These are phyloP conservation scores for Neostapfia colusana DNA, from an alignment of 176 grass and related monocot species.

Conservation along the genomic window DNA sequence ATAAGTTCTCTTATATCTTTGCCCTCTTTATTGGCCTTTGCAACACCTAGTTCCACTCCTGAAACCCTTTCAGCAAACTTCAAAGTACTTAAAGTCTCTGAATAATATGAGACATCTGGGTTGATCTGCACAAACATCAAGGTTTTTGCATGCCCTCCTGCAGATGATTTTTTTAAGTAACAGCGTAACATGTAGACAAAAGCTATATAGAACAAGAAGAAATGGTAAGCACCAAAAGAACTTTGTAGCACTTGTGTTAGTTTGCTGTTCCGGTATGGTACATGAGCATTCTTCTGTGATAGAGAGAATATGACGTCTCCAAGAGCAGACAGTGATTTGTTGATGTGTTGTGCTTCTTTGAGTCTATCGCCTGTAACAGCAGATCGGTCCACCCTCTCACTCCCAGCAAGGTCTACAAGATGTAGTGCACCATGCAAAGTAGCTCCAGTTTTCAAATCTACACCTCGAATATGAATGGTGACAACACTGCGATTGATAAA, in stretches of 20 bases:
- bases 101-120: conserved; percentile 56
- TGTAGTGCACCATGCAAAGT: conserved; percentile 59
- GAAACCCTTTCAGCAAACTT: conserved; percentile 90
- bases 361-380: conserved; percentile 70
- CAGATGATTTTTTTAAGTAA: conserved; percentile 26
- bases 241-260: conserved; percentile 83
- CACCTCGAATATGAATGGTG: conserved; percentile 66
- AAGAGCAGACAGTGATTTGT: conserved; percentile 85
- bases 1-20: conserved; percentile 65
- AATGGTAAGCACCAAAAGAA: conserved; percentile 64
- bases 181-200: neutral
- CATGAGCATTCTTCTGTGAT: conserved; percentile 65
- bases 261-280: conserved; percentile 91
- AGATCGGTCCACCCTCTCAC: conserved; percentile 78
- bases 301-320: conserved; percentile 88
- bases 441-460: conserved; percentile 58
- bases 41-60: conserved; percentile 69
- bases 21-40: conserved; percentile 71
- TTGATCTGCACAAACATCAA: conserved; percentile 84
- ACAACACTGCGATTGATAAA: conserved; percentile 52
- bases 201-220: conserved; percentile 11
- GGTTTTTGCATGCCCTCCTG: conserved; percentile 85
- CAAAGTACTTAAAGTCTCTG: conserved; percentile 75
- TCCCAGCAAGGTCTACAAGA: conserved; percentile 86
- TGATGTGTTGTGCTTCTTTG: conserved; percentile 84